Evolutionary conservation across 1,139 yeast genomes (phyloP).

Genomic region (Saccharomyces hybrid): DNA sequence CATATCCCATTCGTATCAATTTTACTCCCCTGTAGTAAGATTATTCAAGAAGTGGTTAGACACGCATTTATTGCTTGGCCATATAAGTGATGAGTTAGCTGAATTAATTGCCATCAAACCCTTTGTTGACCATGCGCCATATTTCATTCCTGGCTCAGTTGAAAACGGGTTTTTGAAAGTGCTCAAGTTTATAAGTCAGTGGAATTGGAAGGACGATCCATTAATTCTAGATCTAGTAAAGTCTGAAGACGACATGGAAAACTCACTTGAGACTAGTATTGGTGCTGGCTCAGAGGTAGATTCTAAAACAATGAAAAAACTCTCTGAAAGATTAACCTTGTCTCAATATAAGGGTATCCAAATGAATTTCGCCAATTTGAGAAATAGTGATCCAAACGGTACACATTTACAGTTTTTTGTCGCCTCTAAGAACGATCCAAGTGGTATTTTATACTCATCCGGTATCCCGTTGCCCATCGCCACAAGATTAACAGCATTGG

Average conservation of each 20-base stretch:
- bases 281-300: conserved; percentile 29
- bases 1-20: conserved; percentile 64
- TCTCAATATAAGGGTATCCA: conserved; percentile 56
- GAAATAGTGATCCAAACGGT: conserved; percentile 76
- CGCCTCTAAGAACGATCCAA: conserved; percentile 71
- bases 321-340: conserved; percentile 59
- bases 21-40: conserved; percentile 73
- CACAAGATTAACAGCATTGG: conserved; percentile 76
- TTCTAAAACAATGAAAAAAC: conserved; percentile 28
- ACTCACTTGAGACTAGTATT: conserved; percentile 31
- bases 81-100: conserved; percentile 66
- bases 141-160: conserved; percentile 66
- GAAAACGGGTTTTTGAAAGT: conserved; percentile 75
- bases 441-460: conserved; percentile 79
- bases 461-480: conserved; percentile 70
- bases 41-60: conserved; percentile 85
- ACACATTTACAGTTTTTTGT: conserved; percentile 72
- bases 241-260: conserved; percentile 36
- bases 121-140: conserved; percentile 83
- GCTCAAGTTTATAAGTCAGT: conserved; percentile 59
- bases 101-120: conserved; percentile 79
- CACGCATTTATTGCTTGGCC: conserved; percentile 56
- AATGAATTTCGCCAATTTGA: conserved; percentile 54
- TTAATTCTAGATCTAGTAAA: conserved; percentile 66
- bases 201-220: conserved; percentile 95